Evolutionary conservation across 2,329 filamentous ascomycete species (phyloP).

Genomic region (Tympanopsis confertula): DNA sequence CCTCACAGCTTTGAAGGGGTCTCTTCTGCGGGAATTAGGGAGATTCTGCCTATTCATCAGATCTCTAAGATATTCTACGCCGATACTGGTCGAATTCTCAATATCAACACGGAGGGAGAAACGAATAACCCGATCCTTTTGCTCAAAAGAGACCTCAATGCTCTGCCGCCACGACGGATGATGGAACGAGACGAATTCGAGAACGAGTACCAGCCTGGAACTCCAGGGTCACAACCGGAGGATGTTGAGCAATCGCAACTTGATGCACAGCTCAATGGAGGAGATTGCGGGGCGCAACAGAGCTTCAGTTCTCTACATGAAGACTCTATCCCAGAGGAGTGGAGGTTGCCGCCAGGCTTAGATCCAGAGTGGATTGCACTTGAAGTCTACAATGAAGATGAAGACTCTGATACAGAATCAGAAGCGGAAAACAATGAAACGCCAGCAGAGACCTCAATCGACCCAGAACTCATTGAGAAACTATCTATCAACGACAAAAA

Average conservation of each 20-base stretch:
- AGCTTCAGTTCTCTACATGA: neutral
- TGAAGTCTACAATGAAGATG: conserved; percentile 55
- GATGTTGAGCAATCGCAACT: conserved; percentile 27
- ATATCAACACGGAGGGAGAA: conserved; percentile 56
- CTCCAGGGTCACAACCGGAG: no score
- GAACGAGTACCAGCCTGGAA: conserved; percentile 11
- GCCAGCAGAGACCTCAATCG: conserved; percentile 5
- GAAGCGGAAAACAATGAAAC: conserved; percentile 18
- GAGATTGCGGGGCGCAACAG: conserved; percentile 6
- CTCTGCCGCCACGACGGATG: conserved; percentile 55
- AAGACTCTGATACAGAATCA: conserved; percentile 35
- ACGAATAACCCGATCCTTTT: conserved; percentile 57
- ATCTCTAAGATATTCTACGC: conserved; percentile 70
- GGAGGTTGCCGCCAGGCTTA: conserved; percentile 52
- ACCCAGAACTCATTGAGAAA: neutral
- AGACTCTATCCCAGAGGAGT: conserved; percentile 18
- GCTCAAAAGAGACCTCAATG: conserved; percentile 56
- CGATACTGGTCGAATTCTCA: conserved; percentile 63
- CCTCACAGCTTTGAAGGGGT: conserved; percentile 49
- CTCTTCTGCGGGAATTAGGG: conserved; percentile 48
- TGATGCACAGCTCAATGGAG: conserved; percentile 20
- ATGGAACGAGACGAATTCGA: conserved; percentile 32
- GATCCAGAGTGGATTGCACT: conserved; percentile 68
- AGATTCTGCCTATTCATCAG: conserved; percentile 58
- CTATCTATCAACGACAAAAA: neutral